Evolutionary conservation across 2,329 filamentous ascomycete genomes (phyloP).

Genomic region (Exophiala phaeomuriformis): DNA sequence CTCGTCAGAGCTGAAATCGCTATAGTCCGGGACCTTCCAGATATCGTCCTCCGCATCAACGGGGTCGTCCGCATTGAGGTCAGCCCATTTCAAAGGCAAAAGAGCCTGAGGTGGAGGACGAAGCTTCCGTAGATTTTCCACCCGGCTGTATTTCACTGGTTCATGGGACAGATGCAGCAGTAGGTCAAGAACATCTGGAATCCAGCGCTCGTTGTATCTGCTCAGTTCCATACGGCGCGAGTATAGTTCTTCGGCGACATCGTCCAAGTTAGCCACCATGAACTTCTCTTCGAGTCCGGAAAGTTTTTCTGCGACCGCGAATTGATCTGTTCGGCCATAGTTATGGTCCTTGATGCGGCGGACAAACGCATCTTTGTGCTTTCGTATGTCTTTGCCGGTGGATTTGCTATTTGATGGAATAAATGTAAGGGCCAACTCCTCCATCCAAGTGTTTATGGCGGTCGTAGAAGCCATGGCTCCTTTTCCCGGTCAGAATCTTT

Average conservation of each 20-base stretch:
- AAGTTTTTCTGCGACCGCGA: conserved; percentile 59
- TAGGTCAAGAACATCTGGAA: conserved; percentile 71
- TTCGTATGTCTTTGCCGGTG: conserved; percentile 1
- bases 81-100: conserved; percentile 63
- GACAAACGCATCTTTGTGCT: conserved; percentile 20
- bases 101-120: conserved; percentile 41
- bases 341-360: conserved; percentile 35
- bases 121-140: conserved; percentile 56
- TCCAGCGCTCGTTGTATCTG: conserved; percentile 53
- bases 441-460: conserved; percentile 25
- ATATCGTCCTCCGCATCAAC: conserved; percentile 59
- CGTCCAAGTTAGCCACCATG: conserved; percentile 68
- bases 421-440: conserved; percentile 22
- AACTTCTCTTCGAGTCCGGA: conserved; percentile 80
- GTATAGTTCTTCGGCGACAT: conserved; percentile 63
- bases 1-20: conserved; percentile 48
- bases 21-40: conserved; percentile 65
- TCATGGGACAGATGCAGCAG: conserved; percentile 74
- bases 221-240: conserved; percentile 54
- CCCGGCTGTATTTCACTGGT: conserved; percentile 61
- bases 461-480: conserved; percentile 26
- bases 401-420: conserved; percentile 6
- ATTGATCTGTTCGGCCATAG: conserved; percentile 65
- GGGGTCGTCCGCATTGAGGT: conserved; percentile 69
- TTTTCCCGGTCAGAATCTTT: background rate